Evolutionary conservation across 2,329 filamentous ascomycete genomes (phyloP).

Genomic region (Diaporthe sp.): DNA sequence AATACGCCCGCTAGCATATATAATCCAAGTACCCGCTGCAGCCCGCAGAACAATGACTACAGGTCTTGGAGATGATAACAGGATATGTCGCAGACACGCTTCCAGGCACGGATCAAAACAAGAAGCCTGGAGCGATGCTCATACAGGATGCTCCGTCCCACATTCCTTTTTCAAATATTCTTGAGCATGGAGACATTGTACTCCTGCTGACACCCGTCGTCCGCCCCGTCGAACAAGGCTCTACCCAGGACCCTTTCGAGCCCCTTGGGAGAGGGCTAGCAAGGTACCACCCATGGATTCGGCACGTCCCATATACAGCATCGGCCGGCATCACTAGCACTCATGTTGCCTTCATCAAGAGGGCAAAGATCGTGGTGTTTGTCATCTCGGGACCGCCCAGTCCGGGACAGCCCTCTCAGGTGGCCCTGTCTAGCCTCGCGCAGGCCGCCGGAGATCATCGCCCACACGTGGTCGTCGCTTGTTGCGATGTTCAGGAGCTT

Average conservation of each 20-base stretch:
- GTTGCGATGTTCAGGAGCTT: slow-evolving; percentile 58
- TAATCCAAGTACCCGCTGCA: slow-evolving; percentile 8
- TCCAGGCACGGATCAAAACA: slow-evolving; percentile 42
- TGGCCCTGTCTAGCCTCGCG: slow-evolving; percentile 62
- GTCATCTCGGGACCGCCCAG: slow-evolving; percentile 65
- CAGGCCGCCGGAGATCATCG: slow-evolving; percentile 59
- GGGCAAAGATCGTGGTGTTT: slow-evolving; percentile 71
- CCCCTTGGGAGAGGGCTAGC: slow-evolving; percentile 74
- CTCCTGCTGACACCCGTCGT: slow-evolving; percentile 72
- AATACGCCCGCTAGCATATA: slow-evolving; percentile 25
- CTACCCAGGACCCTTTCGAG: slow-evolving; percentile 75
- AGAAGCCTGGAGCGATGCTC: slow-evolving; percentile 43
- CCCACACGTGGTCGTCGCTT: slow-evolving; percentile 66
- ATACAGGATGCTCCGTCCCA: slow-evolving; percentile 59
- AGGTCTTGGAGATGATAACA: slow-evolving; percentile 38
- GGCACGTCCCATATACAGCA: slow-evolving; percentile 79
- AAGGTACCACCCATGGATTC: slow-evolving; percentile 69
- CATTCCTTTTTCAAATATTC: slow-evolving; percentile 60
- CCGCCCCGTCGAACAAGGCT: slow-evolving; percentile 57
- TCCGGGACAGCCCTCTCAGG: slow-evolving; percentile 63
- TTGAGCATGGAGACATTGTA: slow-evolving; percentile 66
- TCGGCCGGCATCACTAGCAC: slow-evolving; percentile 72
- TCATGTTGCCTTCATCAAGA: slow-evolving; percentile 72
- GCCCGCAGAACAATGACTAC: slow-evolving; percentile 36
- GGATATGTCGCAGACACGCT: slow-evolving; percentile 39